Evolutionary conservation across 495 filamentous ascomycete genomes (phyloP).

Genomic region (Achaetomiella virescens): DNA sequence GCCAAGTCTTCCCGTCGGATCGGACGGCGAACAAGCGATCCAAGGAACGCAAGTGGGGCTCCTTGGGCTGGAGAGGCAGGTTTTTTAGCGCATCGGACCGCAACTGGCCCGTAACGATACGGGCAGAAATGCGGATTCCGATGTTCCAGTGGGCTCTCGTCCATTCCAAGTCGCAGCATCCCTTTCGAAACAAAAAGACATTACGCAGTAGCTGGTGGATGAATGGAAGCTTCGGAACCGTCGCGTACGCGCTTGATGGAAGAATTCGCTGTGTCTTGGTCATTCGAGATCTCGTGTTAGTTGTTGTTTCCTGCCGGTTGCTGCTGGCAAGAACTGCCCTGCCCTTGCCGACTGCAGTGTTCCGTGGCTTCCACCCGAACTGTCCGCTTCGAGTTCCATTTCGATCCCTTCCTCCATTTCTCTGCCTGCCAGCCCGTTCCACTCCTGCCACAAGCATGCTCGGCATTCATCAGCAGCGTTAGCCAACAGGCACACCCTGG

Average conservation of each 20-base stretch:
- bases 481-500: slow-evolving; percentile 3
- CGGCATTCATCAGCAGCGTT: slow-evolving; percentile 17
- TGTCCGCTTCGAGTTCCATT: neutral
- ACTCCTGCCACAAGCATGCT: slow-evolving; percentile 10
- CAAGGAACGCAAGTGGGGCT: slow-evolving; percentile 2
- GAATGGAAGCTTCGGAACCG: no score
- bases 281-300: no score
- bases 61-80: neutral
- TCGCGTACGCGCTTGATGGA: neutral
- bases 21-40: slow-evolving; percentile 2
- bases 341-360: neutral
- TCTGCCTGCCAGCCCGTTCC: slow-evolving; percentile 8
- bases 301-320: neutral
- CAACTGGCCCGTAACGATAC: neutral
- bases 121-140: neutral
- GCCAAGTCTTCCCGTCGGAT: slow-evolving; percentile 6
- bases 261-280: no score
- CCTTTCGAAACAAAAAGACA: neutral
- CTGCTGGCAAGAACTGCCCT: neutral
- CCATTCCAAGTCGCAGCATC: neutral
- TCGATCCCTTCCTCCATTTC: neutral
- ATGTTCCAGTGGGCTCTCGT: neutral
- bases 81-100: slow-evolving; percentile 1
- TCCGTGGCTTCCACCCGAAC: slow-evolving; percentile 1
- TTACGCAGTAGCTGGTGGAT: neutral